Conservation (phyloP, 495 filamentous ascomycete genomes). For the Pseudevernia furfuracea region DNA sequence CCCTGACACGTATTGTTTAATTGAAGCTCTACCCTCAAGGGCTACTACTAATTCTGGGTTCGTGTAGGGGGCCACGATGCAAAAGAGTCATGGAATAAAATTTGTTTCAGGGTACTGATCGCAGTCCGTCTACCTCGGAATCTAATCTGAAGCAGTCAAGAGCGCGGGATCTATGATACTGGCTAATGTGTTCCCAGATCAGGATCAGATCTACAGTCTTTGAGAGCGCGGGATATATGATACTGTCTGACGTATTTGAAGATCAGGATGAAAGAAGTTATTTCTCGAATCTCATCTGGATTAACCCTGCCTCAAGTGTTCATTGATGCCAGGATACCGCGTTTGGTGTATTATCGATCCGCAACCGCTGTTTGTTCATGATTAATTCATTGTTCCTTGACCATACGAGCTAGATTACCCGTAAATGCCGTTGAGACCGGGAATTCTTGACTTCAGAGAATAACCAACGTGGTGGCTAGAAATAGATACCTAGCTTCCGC, state of each 20-base stretch:
- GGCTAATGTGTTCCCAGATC: neutral
- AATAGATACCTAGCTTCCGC: constrained; percentile 13
- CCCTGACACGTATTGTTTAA: neutral
- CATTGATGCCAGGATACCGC: neutral
- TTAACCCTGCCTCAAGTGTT: neutral
- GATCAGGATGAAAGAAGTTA: neutral
- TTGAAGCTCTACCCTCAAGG: neutral
- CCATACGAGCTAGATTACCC: neutral
- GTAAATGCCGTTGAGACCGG: neutral
- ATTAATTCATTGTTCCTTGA: neutral
- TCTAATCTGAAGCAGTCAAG: neutral
- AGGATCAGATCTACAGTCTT: too few species aligned
- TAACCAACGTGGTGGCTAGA: constrained; percentile 4
- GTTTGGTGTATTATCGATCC: neutral
- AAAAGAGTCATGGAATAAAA: neutral
- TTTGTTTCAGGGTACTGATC: neutral
- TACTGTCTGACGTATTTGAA: neutral
- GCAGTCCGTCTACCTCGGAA: neutral
- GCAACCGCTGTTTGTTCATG: neutral
- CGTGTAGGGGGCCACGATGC: neutral
- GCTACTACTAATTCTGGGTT: neutral
- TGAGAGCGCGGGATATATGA: neutral
- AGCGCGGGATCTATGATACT: neutral
- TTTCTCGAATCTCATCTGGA: neutral
- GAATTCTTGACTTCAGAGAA: constrained; percentile 1